A percentile compares a stretch with the other conserved stretches of the same genome.
These are phyloP conservation scores for Populus hybrid DNA, from an alignment of 441 rosid genomes.

Conservation along the genomic window DNA sequence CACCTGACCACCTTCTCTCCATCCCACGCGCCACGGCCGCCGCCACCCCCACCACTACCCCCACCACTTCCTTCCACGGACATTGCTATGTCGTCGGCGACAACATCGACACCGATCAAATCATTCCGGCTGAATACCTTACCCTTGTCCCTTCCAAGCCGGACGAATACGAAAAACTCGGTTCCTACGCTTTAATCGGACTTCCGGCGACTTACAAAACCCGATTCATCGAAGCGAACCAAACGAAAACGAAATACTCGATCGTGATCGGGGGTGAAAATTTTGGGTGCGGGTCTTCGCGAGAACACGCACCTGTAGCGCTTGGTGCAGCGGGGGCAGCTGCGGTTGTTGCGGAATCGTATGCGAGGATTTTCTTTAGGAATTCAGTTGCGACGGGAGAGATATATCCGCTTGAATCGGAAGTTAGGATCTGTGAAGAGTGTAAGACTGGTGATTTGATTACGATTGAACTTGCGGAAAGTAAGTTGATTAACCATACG, in stretches of 20 bases:
- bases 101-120: constrained; percentile 94
- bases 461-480: constrained; percentile 61
- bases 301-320: constrained; percentile 93
- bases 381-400: constrained; percentile 87
- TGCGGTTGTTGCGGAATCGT: constrained; percentile 74
- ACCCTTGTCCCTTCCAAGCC: constrained; percentile 90
- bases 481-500: constrained; percentile 69
- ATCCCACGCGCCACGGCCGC: constrained; percentile 18
- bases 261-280: constrained; percentile 71
- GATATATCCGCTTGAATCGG: constrained; percentile 75
- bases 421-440: constrained; percentile 77
- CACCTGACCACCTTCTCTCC: constrained; percentile 1
- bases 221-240: constrained; percentile 52
- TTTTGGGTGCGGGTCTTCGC: constrained; percentile 89
- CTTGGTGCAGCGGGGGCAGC: constrained; percentile 76
- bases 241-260: constrained; percentile 53
- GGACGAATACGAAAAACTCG: constrained; percentile 78
- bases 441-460: constrained; percentile 76
- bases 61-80: constrained; percentile 56
- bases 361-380: constrained; percentile 87
- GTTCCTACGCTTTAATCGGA: constrained; percentile 74
- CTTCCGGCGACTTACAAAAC: constrained; percentile 66
- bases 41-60: constrained; percentile 17
- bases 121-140: constrained; percentile 84
- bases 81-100: constrained; percentile 86